Evolutionary conservation across 257 asterid genomes (phyloP), one percentile per base, ranked within the genome.

Genomic region (Dorcoceras hygrometricum): DNA sequence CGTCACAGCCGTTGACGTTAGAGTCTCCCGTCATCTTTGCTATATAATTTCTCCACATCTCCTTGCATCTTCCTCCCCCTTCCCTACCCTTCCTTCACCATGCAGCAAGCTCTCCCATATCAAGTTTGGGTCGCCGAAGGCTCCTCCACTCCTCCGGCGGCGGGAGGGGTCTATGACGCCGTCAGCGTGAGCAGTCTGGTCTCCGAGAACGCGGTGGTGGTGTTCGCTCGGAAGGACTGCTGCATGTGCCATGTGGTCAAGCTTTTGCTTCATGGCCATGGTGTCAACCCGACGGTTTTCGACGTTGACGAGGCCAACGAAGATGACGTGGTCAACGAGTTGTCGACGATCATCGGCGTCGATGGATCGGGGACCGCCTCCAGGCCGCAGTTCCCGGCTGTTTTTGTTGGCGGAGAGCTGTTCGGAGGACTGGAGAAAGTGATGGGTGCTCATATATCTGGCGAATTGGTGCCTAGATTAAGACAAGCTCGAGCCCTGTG

Each of bases 211-310:
- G 68, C 87, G 8, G 71, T 80, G 65, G 70, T 80, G 20, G 80
- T 82, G 27, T 77, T 79, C 24, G 75, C 76, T 0, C 74, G 19
- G 8, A 74, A 68, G 0, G 85, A 81, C 0, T 82, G 87, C 56
- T 82, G 87, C 63, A 75, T 82, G 85, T 79, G 75, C 78, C 83
- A 75, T 6, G 87, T 82, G 19, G 65, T 77, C 9, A 75, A 77
- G 23, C 75, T 83, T n/a, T 32, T 82, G 59, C 61, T 82, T 6
- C 83, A 79, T 16, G 74, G 73, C 16, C 46, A 72, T 0, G 88
- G 83, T 12, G 82, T 67, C 51, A 80, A 80, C 34, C 88, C 78
- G 1, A 62, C 76, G 20, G 80, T 73, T 23, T 71, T 69, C 24
- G 83, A 80, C 60, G 68, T 76, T 26, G 83, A 80, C 29, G 88